phyloP scores from a whole-genome alignment of 192 early-diverging fungal species.

The Coemansia sp. region DNA sequence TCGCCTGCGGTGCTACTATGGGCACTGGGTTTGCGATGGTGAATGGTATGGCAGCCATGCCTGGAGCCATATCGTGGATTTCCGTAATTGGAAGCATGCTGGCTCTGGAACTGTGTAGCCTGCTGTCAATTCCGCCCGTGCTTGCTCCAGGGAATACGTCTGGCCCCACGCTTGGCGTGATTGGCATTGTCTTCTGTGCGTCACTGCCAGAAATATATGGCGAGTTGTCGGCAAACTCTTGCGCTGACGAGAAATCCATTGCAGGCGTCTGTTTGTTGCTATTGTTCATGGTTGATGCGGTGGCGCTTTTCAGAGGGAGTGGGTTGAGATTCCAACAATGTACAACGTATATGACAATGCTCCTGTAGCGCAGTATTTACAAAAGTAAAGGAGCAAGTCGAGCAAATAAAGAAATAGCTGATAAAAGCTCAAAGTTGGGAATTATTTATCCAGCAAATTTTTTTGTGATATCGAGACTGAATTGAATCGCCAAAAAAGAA shows the following conservation, averaged over 20 bases:
- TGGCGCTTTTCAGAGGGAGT: no score
- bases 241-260: not conserved
- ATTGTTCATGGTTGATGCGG: not conserved
- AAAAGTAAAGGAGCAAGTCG: not conserved
- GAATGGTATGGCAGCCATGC: not conserved
- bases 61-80: not conserved
- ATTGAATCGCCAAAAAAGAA: not conserved
- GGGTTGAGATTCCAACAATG: no score
- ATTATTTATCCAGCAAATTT: not conserved
- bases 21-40: not conserved
- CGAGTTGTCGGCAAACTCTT: constrained; percentile 7
- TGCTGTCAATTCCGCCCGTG: constrained; percentile 4
- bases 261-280: constrained; percentile 5
- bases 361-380: not conserved
- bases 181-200: constrained; percentile 17
- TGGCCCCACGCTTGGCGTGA: constrained; percentile 27
- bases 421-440: not conserved
- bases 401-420: not conserved
- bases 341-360: not conserved
- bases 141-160: constrained; percentile 16
- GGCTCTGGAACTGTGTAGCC: constrained; percentile 6
- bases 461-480: not conserved
- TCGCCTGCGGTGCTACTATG: not conserved
- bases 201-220: constrained; percentile 8
- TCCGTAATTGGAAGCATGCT: not conserved